Conservation (phyloP, 2,329 filamentous ascomycete genomes). For the Rhynchosporium agropyri region DNA sequence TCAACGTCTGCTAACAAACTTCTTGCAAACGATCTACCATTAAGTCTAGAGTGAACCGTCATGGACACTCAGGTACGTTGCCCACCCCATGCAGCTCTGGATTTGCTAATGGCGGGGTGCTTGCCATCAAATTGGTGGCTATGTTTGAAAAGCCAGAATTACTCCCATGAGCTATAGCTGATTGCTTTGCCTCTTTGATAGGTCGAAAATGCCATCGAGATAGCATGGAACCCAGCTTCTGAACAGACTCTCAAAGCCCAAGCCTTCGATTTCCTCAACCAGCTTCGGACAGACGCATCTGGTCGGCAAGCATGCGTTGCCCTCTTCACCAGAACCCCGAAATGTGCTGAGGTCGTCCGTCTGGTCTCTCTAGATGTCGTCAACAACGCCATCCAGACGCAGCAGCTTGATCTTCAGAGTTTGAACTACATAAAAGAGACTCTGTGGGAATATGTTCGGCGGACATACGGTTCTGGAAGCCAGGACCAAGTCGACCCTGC, state of each 20-base stretch:
- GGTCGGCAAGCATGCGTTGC: constrained; percentile 89
- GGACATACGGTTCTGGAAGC: constrained; percentile 65
- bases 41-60: constrained; percentile 28
- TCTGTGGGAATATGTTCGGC: constrained; percentile 77
- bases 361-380: constrained; percentile 90
- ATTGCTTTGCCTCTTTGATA: constrained; percentile 48
- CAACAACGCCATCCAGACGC: constrained; percentile 85
- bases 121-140: constrained; percentile 5
- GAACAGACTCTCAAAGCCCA: constrained; percentile 76
- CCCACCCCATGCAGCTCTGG: constrained; percentile 22
- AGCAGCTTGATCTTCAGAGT: constrained; percentile 72
- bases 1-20: constrained; percentile 18
- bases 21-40: constrained; percentile 15
- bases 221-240: constrained; percentile 82
- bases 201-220: constrained; percentile 94
- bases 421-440: constrained; percentile 78
- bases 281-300: constrained; percentile 77
- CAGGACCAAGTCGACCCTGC: constrained; percentile 67
- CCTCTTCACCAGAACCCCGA: constrained; percentile 80
- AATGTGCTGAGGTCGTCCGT: constrained; percentile 79
- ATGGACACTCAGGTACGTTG: constrained; percentile 42
- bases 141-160: background rate
- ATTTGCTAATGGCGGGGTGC: constrained; percentile 20
- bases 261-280: constrained; percentile 78
- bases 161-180: constrained; percentile 20